Base-by-base conservation (phyloP, 257 asterid species). In the Handroanthus guayacan region DNA sequence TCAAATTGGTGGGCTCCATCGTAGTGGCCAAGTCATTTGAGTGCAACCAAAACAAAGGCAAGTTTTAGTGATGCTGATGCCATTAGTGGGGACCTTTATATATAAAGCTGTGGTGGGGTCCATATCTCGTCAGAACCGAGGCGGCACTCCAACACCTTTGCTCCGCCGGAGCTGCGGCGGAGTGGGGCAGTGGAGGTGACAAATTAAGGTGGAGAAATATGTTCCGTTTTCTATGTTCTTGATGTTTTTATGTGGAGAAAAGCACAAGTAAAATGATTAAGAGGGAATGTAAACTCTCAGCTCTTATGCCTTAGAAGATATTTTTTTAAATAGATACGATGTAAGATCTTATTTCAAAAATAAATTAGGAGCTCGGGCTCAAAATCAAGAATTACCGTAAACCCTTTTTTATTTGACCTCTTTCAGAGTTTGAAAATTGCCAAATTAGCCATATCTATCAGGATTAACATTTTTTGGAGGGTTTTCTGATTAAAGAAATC, bases 31-130 rank as follows among this genome's bases (percentile, higher is more conserved):
- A 82, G 69, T 84, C 85, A 75, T 67, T 16, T 31, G 86, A 74
- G 77, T 85, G 69, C 80, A 75, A 71, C 76, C 85, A 75, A 76
- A 63, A 50, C 51, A 74, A 76, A 84, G 60, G 18, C 17, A 78
- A 69, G 44, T 77, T 10, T 86, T 78, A 89, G 90, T 89, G 91
- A 78, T 57, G 84, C 84, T 88, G 90, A 82, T 81, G 89, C 79
- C 20, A 50, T 63, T 38, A 39, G 17, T 25, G 34, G 61, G 71
- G 75, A 58, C 67, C 75, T 51, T 5, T 25, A 63, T 45, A 44
- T 25, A 63, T 45, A 44, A 13, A 37, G 72, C 61, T 47, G 67
- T 34, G 85, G 86, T 62, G 77, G 85, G 86, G 34, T 60, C 82
- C 82, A 14, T 68, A 8, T 43, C 5, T 34, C 76, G 78, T 41